Base-by-base conservation (phyloP, 2,329 filamentous ascomycete species). In the Phialemonium atrogriseum region DNA sequence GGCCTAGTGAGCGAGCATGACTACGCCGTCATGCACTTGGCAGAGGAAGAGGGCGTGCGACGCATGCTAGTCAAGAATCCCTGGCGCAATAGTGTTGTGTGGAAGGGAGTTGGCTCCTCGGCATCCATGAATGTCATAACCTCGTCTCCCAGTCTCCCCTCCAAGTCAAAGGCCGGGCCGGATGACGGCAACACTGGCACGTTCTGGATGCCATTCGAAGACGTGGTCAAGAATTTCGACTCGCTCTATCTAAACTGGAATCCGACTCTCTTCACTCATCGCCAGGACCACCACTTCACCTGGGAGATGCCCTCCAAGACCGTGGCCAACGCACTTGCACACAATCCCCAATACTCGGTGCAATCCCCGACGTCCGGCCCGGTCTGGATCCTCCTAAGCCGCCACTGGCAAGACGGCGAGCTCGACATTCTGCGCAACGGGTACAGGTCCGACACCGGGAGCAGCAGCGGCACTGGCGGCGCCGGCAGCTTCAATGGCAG, bases 181-280 rank as follows among this genome's bases (percentile, higher is more conserved):
- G n/a, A n/a, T n/a, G 38, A 52, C 30, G 47, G 58, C 13, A 55
- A 59, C 17, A 79, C 81, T 1, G 86, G 87, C n/a, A 85, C 82
- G 1, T 93, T 94, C 50, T 96, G 91, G 89, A 93, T 96, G 59
- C 77, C 80, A 15, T 76, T 91, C 17, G 84, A 94, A 44, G 84
- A 87, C 42, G 77, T 95, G 4, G 73, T 85, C 21, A 87, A 94
- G 48, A 80, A 94, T 50, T 98, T 95, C 41, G 87, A 96, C 52
- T 94, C 88, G 12, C 75, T 98, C 44, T 98, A 96, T 55, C 67
- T 98, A 33, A 98, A 96, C 58, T 98, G 91, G 91, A 95, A 94
- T 43, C 88, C 91, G 0, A 70, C 73, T 1, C 64, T 94, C 1
- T 98, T 98, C 57, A 64, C 65, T 2, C 63, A 83, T 50, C 78